phyloP scores from a whole-genome alignment of 768 basidiomycete species.

The Gymnopilus dilepis region DNA sequence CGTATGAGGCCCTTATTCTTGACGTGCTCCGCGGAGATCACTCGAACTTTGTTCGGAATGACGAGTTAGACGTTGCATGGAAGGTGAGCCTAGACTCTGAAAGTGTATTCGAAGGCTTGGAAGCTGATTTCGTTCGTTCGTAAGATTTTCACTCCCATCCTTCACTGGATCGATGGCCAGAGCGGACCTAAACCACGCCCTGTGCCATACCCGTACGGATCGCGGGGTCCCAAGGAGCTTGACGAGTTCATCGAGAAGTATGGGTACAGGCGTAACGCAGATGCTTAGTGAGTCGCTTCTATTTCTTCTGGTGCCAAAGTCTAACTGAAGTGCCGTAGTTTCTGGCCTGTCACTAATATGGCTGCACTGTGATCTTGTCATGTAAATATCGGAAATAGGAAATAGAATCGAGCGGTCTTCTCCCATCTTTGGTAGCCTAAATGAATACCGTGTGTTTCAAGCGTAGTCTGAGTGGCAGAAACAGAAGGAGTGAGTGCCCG shows the following conservation, averaged over 20 bases:
- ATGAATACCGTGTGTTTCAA: neutral
- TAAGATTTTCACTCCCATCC: conserved; percentile 91
- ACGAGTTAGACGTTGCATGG: conserved; percentile 98
- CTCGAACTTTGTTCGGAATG: conserved; percentile 98
- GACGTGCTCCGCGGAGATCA: conserved; percentile 98
- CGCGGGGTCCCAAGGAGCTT: conserved; percentile 89
- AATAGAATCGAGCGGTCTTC: neutral
- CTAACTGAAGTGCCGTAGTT: conserved; percentile 42
- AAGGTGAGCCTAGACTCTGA: conserved; percentile 60
- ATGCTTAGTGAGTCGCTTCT: conserved; percentile 73
- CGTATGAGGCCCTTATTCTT: conserved; percentile 93
- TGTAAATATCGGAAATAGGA: conserved; percentile 16
- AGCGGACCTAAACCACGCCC: conserved; percentile 71
- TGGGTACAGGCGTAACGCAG: conserved; percentile 73
- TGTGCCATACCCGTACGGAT: conserved; percentile 87
- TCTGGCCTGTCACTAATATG: conserved; percentile 77
- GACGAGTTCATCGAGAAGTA: conserved; percentile 76
- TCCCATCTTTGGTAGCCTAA: neutral
- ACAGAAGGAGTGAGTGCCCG: neutral
- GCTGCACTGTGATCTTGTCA: conserved; percentile 52
- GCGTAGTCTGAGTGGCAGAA: neutral
- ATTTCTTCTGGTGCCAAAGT: conserved; percentile 10
- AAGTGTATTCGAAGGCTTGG: neutral
- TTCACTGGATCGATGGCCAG: conserved; percentile 94
- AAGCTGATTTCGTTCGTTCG: neutral